A percentile compares a stretch with the other conserved stretches of the same genome.
phyloP scores from a whole-genome alignment of 73 alveolate species.

The Paramecium caudatum region DNA sequence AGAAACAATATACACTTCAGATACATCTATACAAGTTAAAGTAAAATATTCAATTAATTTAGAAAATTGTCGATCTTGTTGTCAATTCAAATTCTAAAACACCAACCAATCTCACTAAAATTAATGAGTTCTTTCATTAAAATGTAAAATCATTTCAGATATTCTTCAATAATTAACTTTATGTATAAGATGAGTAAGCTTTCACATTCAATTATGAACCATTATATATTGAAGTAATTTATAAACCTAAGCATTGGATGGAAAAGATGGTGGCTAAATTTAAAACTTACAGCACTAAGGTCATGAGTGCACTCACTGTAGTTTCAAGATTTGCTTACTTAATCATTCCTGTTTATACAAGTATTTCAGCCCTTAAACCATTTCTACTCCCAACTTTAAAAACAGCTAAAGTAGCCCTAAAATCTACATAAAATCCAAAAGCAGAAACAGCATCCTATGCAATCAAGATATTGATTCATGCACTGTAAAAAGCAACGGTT shows the following conservation, averaged over 20 bases:
- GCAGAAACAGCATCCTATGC: background rate
- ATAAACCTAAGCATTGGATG: constrained; percentile 56
- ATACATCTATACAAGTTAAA: background rate
- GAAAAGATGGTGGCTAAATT: constrained; percentile 8
- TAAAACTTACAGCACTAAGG: background rate
- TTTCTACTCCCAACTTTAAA: constrained; percentile 7
- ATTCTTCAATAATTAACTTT: background rate
- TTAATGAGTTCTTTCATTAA: constrained; percentile 2
- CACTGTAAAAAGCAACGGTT: background rate
- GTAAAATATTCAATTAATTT: background rate
- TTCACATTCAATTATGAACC: constrained; percentile 32
- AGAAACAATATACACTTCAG: constrained; percentile 24
- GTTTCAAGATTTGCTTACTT: constrained; percentile 20
- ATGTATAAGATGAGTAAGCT: background rate
- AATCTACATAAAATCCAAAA: constrained; percentile 1
- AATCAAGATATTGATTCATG: background rate
- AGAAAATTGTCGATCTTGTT: constrained; percentile 36
- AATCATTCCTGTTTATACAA: background rate
- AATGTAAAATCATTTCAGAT: constrained; percentile 43
- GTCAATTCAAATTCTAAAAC: constrained; percentile 37
- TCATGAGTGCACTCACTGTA: background rate
- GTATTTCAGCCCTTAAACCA: constrained; percentile 13
- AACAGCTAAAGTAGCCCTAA: constrained; percentile 47
- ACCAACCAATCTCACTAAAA: background rate
- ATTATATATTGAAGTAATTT: constrained; percentile 45